A percentile compares a stretch with the other conserved stretches of the same genome.
phyloP scores from a whole-genome alignment of 179 eudicot genomes.

The Amaranthus tricolor region DNA sequence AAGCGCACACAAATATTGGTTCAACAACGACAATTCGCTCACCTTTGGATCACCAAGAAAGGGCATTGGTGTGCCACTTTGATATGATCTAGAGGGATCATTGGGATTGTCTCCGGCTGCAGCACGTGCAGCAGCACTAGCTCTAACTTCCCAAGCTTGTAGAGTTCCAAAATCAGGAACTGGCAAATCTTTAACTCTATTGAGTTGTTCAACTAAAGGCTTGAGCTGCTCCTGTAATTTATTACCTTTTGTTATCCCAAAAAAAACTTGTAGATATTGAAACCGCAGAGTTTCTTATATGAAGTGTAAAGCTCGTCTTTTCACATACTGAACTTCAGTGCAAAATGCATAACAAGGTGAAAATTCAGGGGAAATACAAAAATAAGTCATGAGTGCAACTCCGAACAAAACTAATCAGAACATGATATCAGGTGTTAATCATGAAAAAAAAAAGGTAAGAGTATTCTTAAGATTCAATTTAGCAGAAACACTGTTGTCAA shows the following conservation, averaged over 20 bases:
- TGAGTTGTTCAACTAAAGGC: conserved; percentile 80
- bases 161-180: conserved; percentile 86
- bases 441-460: too few relatives aligned
- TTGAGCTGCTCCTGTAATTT: conserved; percentile 73
- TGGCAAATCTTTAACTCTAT: conserved; percentile 73
- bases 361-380: background rate
- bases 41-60: conserved; percentile 88
- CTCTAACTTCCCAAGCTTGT: conserved; percentile 82
- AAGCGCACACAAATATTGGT: background rate
- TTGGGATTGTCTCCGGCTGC: conserved; percentile 46
- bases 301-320: background rate
- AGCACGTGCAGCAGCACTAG: conserved; percentile 65
- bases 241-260: conserved; percentile 10
- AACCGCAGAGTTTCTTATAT: background rate
- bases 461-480: too few relatives aligned
- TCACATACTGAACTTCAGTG: too few relatives aligned
- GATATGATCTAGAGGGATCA: conserved; percentile 49
- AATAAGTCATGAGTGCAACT: background rate
- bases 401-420: too few relatives aligned
- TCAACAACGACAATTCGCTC: conserved; percentile 14
- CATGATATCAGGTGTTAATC: too few relatives aligned
- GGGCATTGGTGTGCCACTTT: conserved; percentile 84
- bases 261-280: background rate
- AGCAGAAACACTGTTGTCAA: too few relatives aligned
- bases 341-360: background rate